phyloP scores from a whole-genome alignment of 2,329 filamentous ascomycete species.

The Arthrobotrys megalospora region DNA sequence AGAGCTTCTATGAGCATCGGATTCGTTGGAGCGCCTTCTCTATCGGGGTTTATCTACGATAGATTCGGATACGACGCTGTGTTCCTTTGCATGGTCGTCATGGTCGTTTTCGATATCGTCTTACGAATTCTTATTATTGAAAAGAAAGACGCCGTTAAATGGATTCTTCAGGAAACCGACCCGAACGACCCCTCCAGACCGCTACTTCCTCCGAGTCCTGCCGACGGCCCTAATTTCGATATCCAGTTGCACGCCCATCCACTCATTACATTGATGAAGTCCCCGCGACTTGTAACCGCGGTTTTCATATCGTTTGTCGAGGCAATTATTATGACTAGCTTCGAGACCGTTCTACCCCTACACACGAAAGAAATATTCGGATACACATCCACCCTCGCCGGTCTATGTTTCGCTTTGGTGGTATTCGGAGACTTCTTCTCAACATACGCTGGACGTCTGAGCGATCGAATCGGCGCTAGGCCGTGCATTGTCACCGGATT shows the following conservation, averaged over 20 bases:
- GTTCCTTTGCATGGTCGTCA: constrained; percentile 57
- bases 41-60: constrained; percentile 57
- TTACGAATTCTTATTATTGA: constrained; percentile 60
- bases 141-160: constrained; percentile 59
- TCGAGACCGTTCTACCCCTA: constrained; percentile 58
- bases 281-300: constrained; percentile 54
- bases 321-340: constrained; percentile 58
- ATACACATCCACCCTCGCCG: constrained; percentile 54
- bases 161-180: constrained; percentile 47
- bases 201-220: constrained; percentile 35
- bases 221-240: constrained; percentile 50
- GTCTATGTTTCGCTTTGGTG: constrained; percentile 53
- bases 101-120: constrained; percentile 57
- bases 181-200: constrained; percentile 46
- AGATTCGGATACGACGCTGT: constrained; percentile 52
- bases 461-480: constrained; percentile 50
- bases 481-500: constrained; percentile 51
- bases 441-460: constrained; percentile 52
- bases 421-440: constrained; percentile 60
- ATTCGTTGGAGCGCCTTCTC: constrained; percentile 52
- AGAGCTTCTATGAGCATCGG: constrained; percentile 59
- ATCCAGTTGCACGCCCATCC: constrained; percentile 51
- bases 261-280: constrained; percentile 45
- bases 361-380: constrained; percentile 58
- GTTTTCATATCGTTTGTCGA: constrained; percentile 54